Evolutionary conservation across 1,284 basidiomycete genomes (phyloP).

Genomic region (Cryptococcus sp.): DNA sequence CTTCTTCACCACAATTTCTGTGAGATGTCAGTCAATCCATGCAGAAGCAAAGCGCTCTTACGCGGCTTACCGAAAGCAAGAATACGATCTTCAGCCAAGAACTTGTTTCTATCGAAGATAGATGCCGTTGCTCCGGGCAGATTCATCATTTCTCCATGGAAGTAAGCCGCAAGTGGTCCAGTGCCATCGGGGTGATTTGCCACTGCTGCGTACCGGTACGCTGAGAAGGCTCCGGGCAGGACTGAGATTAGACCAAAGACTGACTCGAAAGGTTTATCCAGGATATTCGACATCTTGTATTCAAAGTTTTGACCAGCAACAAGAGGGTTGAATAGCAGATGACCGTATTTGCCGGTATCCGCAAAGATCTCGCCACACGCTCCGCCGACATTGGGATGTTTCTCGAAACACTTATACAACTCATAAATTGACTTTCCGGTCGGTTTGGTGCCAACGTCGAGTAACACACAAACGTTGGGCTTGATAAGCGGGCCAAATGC

Average conservation of each 20-base stretch:
- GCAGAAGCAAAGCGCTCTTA: neutral
- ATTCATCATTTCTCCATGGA: slow-evolving; percentile 85
- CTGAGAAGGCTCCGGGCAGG: slow-evolving; percentile 81
- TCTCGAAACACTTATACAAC: slow-evolving; percentile 71
- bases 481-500: slow-evolving; percentile 85
- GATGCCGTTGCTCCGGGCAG: slow-evolving; percentile 46
- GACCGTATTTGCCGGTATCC: slow-evolving; percentile 72
- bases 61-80: slow-evolving; percentile 39
- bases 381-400: slow-evolving; percentile 84
- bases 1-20: slow-evolving; percentile 49
- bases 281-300: slow-evolving; percentile 77
- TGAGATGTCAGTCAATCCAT: neutral
- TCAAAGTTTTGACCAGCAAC: slow-evolving; percentile 91
- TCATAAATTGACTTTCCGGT: slow-evolving; percentile 93
- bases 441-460: slow-evolving; percentile 93
- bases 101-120: slow-evolving; percentile 76
- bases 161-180: slow-evolving; percentile 86
- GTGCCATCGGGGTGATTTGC: slow-evolving; percentile 77
- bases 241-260: slow-evolving; percentile 92
- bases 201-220: slow-evolving; percentile 84
- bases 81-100: slow-evolving; percentile 65
- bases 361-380: slow-evolving; percentile 94
- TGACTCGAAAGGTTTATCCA: slow-evolving; percentile 89
- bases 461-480: slow-evolving; percentile 78
- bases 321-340: slow-evolving; percentile 79